Evolutionary conservation across 306 rosid genomes (phyloP), one percentile per base, ranked within the genome.

Genomic region (Ziziphus jujuba): DNA sequence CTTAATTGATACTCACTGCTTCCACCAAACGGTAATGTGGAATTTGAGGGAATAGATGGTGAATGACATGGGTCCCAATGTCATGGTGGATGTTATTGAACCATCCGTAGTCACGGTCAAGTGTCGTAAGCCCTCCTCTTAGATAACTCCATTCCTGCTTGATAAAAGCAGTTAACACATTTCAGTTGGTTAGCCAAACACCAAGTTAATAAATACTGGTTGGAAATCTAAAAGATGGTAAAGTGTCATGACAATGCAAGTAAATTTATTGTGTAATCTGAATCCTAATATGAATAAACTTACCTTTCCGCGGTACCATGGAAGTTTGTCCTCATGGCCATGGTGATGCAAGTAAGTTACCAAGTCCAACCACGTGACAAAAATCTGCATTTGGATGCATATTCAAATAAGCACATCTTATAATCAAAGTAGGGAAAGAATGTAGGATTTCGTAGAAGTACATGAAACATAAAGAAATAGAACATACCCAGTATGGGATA

Each of bases 281-380:
- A 40, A 40, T 40, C 45, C 45, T 12, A 1, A 12, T 7, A 8
- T 9, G 12, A 20, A 49, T 48, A 16, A 31, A 22, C 14, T 6
- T 81, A 93, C 99, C 97, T 93, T 68, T 74, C 99, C 97, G 22
- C 99, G 97, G 61, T 87, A 93, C 99, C 99, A 93, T 16, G 99
- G 99, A 70, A 93, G 81, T 58, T 90, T 93, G 43, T 90, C 97
- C 53, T 84, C 96, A 45, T 93, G 97, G 35, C 99, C 99, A 66
- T 93, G 99, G 70, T 93, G 99, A 70, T 93, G 99, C 82, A 93
- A 79, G 81, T 93, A 93, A 23, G 99, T 93, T 28, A 93, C 99
- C 24, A 84, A 71, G 73, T 93, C 99, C 87, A 93, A 74, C 97
- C 99, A 93, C 91, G 90, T 69, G 50, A 93, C 97, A 15, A 93